Evolutionary conservation across 768 basidiomycete species (phyloP).

Genomic region (Mycena pura): DNA sequence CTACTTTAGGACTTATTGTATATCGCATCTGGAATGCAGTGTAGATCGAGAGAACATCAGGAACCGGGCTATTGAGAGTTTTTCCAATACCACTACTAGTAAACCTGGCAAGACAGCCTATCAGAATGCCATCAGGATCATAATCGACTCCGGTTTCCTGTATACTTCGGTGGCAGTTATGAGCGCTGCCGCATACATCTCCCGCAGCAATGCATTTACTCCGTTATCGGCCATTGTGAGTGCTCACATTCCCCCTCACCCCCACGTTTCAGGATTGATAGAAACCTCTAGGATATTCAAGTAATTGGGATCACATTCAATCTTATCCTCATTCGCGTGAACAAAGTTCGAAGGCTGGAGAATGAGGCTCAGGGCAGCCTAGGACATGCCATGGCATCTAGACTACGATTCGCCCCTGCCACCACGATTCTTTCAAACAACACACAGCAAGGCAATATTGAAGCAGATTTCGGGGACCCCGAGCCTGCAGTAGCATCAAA

Average conservation of each 20-base stretch:
- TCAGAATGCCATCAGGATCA: neutral
- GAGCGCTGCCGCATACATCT: constrained; percentile 3
- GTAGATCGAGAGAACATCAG: constrained; percentile 3
- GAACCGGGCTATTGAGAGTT: too few species aligned
- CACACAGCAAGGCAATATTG: too few species aligned
- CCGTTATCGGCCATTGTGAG: constrained; percentile 12
- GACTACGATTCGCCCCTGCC: too few species aligned
- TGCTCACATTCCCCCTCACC: neutral
- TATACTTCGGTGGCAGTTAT: neutral
- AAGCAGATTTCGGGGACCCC: too few species aligned
- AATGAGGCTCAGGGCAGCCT: too few species aligned
- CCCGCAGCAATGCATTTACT: constrained; percentile 4
- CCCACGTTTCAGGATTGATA: neutral
- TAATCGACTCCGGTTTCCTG: constrained; percentile 17
- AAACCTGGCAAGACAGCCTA: neutral
- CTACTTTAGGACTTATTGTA: neutral
- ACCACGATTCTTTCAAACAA: too few species aligned
- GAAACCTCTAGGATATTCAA: constrained; percentile 4
- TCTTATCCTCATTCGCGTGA: constrained; percentile 15
- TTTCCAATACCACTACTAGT: neutral
- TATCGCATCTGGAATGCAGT: constrained; percentile 12
- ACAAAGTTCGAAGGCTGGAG: too few species aligned
- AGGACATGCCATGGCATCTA: too few species aligned
- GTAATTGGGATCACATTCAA: constrained; percentile 19
- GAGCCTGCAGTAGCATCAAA: too few species aligned